Percentiles rank a stretch among this genome's conserved stretches.
Evolutionary conservation across 306 rosid genomes (phyloP).

Genomic region (Sphenostylis stenocarpa): DNA sequence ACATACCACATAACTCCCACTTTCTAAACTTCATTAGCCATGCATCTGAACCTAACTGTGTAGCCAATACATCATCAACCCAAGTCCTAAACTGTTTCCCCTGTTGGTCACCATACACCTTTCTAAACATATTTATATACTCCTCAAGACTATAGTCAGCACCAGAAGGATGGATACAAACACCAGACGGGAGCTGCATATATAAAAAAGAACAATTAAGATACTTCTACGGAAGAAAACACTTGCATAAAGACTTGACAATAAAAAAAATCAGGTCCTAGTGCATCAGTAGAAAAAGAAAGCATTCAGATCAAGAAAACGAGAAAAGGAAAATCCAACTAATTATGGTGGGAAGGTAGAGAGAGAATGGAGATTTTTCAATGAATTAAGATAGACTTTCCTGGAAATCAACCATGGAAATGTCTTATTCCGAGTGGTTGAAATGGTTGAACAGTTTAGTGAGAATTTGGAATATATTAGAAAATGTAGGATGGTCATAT

Average conservation of each 20-base stretch:
- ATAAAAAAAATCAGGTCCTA: not conserved
- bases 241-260: not conserved
- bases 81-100: slow-evolving; percentile 70
- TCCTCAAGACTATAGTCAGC: slow-evolving; percentile 42
- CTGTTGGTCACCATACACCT: slow-evolving; percentile 65
- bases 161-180: slow-evolving; percentile 74
- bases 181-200: slow-evolving; percentile 58
- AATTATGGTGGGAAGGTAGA: not conserved
- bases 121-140: slow-evolving; percentile 38
- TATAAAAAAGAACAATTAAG: slow-evolving; percentile 26
- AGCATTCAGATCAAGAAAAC: not conserved
- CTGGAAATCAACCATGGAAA: slow-evolving; percentile 3
- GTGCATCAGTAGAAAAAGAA: not conserved
- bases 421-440: slow-evolving; percentile 25
- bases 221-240: slow-evolving; percentile 13
- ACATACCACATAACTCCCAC: slow-evolving; percentile 79
- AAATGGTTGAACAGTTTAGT: not conserved
- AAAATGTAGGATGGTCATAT: slow-evolving; percentile 17
- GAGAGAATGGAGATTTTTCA: not conserved
- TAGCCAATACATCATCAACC: slow-evolving; percentile 64
- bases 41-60: slow-evolving; percentile 50
- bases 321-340: not conserved
- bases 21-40: slow-evolving; percentile 76
- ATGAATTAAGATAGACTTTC: not conserved
- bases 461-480: slow-evolving; percentile 9